phyloP scores from a whole-genome alignment of 2,329 filamentous ascomycete genomes.

The Colletotrichum eremochloae region DNA sequence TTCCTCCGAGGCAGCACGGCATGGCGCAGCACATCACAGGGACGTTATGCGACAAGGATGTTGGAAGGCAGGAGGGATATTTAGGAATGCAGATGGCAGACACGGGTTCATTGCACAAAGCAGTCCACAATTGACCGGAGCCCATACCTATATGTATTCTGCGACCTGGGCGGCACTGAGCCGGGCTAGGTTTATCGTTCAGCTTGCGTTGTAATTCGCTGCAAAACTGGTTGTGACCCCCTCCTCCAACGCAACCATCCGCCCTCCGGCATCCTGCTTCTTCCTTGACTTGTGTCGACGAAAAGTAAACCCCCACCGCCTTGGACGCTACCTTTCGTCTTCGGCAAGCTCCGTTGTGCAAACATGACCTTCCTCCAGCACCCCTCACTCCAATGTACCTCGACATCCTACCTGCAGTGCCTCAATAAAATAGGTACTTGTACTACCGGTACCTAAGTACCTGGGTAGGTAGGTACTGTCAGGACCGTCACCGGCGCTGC shows the following conservation, averaged over 20 bases:
- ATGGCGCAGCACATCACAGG: neutral
- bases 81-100: neutral
- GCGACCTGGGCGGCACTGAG: neutral
- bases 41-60: neutral
- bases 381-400: neutral
- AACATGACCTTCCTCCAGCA: neutral
- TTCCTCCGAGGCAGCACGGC: slow-evolving; percentile 1
- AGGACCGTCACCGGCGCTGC: slow-evolving; percentile 1
- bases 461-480: neutral
- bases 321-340: neutral
- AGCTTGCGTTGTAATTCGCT: neutral
- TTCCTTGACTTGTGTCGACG: neutral
- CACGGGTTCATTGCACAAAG: neutral
- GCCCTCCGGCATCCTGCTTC: neutral
- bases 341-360: neutral
- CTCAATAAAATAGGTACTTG: neutral
- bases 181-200: neutral
- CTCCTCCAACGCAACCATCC: neutral
- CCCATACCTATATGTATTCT: neutral
- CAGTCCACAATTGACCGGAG: neutral
- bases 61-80: neutral
- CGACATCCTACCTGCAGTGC: neutral
- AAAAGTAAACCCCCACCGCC: slow-evolving; percentile 6
- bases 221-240: neutral
- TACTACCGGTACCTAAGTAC: neutral